Evolutionary conservation across 1,284 basidiomycete genomes (phyloP).

Genomic region (Bjerkandera adusta): DNA sequence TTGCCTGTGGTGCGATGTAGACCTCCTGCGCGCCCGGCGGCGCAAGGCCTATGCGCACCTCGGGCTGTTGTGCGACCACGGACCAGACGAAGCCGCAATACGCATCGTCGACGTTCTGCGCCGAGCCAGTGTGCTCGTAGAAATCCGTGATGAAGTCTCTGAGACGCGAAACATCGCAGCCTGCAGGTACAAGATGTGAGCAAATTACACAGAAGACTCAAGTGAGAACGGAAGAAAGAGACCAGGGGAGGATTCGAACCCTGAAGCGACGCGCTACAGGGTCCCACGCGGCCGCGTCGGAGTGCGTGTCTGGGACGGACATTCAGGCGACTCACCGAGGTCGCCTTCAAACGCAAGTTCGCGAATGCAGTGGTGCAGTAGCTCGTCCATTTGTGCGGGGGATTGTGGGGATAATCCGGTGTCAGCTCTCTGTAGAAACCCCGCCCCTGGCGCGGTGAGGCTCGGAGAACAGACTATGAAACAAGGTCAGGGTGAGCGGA

Average conservation of each 20-base stretch:
- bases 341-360: conserved; percentile 85
- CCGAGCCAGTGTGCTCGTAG: conserved; percentile 42
- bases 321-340: conserved; percentile 49
- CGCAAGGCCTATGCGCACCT: conserved; percentile 65
- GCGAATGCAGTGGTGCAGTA: conserved; percentile 70
- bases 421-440: no score
- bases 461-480: no score
- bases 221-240: conserved; percentile 3
- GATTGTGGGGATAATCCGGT: no score
- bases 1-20: conserved; percentile 70
- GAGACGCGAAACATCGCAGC: conserved; percentile 68
- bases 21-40: conserved; percentile 62
- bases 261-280: conserved; percentile 20
- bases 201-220: conserved; percentile 14
- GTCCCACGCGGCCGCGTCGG: no score
- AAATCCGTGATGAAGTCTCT: conserved; percentile 67
- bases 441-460: no score
- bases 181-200: conserved; percentile 37
- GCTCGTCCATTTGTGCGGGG: conserved; percentile 77
- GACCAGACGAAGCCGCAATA: conserved; percentile 84
- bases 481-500: no score
- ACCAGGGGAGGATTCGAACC: conserved; percentile 34
- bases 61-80: conserved; percentile 67
- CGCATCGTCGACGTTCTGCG: conserved; percentile 68
- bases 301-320: neutral